A percentile compares a stretch with the other conserved stretches of the same genome.
Conservation (phyloP, 1,284 basidiomycete genomes). For the Trichosporon asahii region DNA sequence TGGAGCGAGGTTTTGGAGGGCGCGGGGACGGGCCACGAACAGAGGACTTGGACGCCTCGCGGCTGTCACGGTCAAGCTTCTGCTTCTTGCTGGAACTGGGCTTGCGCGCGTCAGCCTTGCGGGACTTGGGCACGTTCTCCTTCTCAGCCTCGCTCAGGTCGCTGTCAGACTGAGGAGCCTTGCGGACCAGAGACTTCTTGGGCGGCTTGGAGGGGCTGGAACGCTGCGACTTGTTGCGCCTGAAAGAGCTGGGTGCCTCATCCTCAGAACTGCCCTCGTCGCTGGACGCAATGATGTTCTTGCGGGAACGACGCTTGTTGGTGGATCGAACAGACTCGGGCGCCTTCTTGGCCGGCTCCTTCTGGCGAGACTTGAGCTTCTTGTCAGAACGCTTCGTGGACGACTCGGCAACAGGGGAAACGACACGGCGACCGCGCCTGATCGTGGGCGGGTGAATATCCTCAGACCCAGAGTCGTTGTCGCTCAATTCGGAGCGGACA, state of each 20-base stretch:
- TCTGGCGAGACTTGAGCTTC: not conserved
- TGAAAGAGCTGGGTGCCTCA: not conserved
- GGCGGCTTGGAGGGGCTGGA: not conserved
- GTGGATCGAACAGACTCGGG: not conserved
- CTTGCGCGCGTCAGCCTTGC: constrained; percentile 13
- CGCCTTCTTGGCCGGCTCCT: not conserved
- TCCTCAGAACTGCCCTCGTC: constrained; percentile 21
- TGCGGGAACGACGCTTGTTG: constrained; percentile 22
- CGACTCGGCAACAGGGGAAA: constrained; percentile 16
- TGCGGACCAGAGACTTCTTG: not conserved
- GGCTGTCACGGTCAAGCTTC: not conserved
- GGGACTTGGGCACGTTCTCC: constrained; percentile 9
- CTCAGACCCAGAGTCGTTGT: constrained; percentile 20
- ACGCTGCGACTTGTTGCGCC: constrained; percentile 7
- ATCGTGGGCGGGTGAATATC: constrained; percentile 14
- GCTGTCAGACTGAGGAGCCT: not conserved
- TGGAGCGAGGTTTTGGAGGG: not conserved
- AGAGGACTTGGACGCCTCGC: constrained; percentile 9
- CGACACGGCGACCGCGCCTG: constrained; percentile 16
- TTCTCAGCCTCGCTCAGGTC: constrained; percentile 16
- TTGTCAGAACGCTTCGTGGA: constrained; percentile 6
- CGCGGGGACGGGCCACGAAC: not conserved
- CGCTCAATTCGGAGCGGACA: constrained; percentile 28
- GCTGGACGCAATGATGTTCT: constrained; percentile 24
- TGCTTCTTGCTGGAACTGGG: not conserved